Evolutionary conservation across 192 early-diverging fungal genomes (phyloP).

Genomic region (Rhizoclosmatium globosum): DNA sequence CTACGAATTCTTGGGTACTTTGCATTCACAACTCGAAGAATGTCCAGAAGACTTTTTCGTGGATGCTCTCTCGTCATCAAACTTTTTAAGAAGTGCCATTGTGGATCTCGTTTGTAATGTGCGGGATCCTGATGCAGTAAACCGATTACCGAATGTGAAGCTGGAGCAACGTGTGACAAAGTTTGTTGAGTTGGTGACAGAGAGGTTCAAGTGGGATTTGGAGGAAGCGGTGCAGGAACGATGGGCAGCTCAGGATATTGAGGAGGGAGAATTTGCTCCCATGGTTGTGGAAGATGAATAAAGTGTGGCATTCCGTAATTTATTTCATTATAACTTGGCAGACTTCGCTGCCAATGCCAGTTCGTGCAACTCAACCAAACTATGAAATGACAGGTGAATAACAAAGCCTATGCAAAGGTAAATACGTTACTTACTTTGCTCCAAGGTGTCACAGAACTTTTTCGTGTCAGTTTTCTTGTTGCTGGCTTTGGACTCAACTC

Average conservation of each 20-base stretch:
- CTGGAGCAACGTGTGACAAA: slow-evolving; percentile 52
- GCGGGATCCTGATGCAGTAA: slow-evolving; percentile 18
- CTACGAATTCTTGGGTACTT: slow-evolving; percentile 43
- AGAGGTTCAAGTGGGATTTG: slow-evolving; percentile 73
- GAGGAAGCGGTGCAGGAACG: slow-evolving; percentile 59
- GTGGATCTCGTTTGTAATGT: slow-evolving; percentile 54
- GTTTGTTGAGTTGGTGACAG: slow-evolving; percentile 61
- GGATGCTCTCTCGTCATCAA: slow-evolving; percentile 69
- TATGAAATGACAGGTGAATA: too few species aligned
- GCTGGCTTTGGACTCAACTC: slow-evolving; percentile 75
- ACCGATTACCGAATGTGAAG: slow-evolving; percentile 3
- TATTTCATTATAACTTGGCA: too few species aligned
- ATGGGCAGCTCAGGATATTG: slow-evolving; percentile 55
- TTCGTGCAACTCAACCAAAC: too few species aligned
- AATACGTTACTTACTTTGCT: too few species aligned
- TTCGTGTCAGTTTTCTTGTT: slow-evolving; percentile 35
- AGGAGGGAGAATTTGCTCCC: slow-evolving; percentile 51
- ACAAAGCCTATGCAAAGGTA: too few species aligned
- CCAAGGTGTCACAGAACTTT: slow-evolving; percentile 44
- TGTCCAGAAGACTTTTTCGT: slow-evolving; percentile 77
- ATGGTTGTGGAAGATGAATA: slow-evolving; percentile 22
- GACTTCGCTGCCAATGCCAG: too few species aligned
- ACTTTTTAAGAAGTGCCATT: slow-evolving; percentile 65
- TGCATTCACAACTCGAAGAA: slow-evolving; percentile 69
- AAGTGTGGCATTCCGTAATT: not conserved